Evolutionary conservation across 768 basidiomycete species (phyloP), one percentile per base, ranked within the genome.

Genomic region (Coprinopsis cinerea): DNA sequence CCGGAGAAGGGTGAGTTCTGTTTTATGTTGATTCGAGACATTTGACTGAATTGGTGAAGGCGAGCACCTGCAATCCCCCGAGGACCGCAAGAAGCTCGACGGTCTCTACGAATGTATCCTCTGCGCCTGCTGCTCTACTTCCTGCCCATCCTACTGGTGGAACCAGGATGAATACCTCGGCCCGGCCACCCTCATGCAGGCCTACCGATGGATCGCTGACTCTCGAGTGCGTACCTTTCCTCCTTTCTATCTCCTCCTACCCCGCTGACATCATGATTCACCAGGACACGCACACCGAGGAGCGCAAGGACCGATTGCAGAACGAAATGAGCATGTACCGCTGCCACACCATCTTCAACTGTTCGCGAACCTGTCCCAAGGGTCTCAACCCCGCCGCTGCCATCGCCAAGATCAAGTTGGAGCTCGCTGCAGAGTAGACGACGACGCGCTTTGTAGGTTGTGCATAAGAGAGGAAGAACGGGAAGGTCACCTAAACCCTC

Each of bases 101-200:
- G 93, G 94, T 43, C 81, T 98, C 73, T 99, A 98, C 73, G 96
- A 97, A 67, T 94, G 94, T 67, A 97, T 95, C 55, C 82, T 94
- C 49, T 94, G 92, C 61, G 92, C 95, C 1, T 97, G 96, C 71
- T 99, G 95, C 74, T 93, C 93, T 36, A 98, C 95, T 0, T 89
- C 88, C 37, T 99, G 95, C 78, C 95, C 95, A 3, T 88, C 85
- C 25, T 96, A 98, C 70, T 97, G 95, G 95, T 98, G 95, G 95
- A 98, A 97, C 72, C 92, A 93, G 69, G 93, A 97, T 63, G 88
- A 92, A 67, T 99, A 99, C 68, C 86, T 99, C 34, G 94, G 95
- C 28, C 95, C 95, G 4, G 95, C 95, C 1, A 93, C 93, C 0
- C 72, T 97, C 59, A 92, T 97, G 92, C 89, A 92, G 59, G 92